Evolutionary conservation across 495 filamentous ascomycete genomes (phyloP).

Genomic region (Xylaria venustula): DNA sequence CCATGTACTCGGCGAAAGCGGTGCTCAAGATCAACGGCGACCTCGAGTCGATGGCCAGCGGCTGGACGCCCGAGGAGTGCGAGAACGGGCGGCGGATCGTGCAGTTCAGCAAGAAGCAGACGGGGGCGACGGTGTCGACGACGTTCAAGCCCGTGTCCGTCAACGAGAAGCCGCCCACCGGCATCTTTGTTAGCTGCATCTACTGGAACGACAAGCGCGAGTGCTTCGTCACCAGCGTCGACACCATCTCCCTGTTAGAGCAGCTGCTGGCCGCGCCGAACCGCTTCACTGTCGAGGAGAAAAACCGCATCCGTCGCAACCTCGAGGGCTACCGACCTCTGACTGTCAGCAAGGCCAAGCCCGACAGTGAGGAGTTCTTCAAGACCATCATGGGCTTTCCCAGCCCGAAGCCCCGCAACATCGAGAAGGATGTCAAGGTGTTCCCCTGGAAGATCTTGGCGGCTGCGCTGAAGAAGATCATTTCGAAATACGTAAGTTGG

Average conservation of each 20-base stretch:
- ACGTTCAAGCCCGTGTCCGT: conserved; percentile 69
- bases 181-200: conserved; percentile 87
- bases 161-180: conserved; percentile 69
- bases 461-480: conserved; percentile 90
- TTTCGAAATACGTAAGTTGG: conserved; percentile 76
- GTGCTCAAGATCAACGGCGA: conserved; percentile 82
- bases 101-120: conserved; percentile 77
- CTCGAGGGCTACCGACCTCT: conserved; percentile 86
- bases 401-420: conserved; percentile 90
- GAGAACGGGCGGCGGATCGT: conserved; percentile 77
- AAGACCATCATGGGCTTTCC: conserved; percentile 98
- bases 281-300: conserved; percentile 90
- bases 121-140: conserved; percentile 67
- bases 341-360: conserved; percentile 88
- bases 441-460: conserved; percentile 88
- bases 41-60: conserved; percentile 70
- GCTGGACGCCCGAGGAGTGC: conserved; percentile 80
- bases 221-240: conserved; percentile 92
- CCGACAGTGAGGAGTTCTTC: conserved; percentile 94
- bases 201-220: conserved; percentile 88
- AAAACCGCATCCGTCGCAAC: conserved; percentile 94
- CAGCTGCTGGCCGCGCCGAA: conserved; percentile 69
- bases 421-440: conserved; percentile 98
- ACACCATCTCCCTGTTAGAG: conserved; percentile 91
- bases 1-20: conserved; percentile 83